A percentile compares a stretch with the other conserved stretches of the same genome.
These are phyloP conservation scores for Ogataea pignaliae DNA, from an alignment of 805 yeast genomes.

Conservation along the genomic window DNA sequence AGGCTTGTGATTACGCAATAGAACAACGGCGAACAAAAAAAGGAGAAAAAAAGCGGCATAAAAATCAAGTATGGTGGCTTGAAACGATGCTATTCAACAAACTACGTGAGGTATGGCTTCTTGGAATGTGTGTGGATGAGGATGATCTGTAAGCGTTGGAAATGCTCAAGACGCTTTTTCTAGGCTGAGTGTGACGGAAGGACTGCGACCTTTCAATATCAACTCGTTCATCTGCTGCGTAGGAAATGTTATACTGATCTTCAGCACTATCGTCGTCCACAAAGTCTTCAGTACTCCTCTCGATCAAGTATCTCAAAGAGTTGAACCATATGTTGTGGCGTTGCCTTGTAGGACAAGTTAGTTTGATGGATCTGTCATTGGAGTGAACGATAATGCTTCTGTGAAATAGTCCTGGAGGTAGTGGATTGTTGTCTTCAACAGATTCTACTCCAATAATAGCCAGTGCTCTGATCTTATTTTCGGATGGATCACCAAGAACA, in stretches of 20 bases:
- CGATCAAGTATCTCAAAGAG: slow-evolving; percentile 71
- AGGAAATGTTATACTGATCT: slow-evolving; percentile 28
- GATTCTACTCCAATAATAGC: slow-evolving; percentile 77
- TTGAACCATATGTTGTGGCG: slow-evolving; percentile 91
- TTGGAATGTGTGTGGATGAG: slow-evolving; percentile 11
- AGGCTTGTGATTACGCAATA: no score
- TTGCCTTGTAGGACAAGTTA: slow-evolving; percentile 83
- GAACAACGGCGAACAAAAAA: no score
- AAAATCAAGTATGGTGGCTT: background rate
- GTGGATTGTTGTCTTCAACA: slow-evolving; percentile 78
- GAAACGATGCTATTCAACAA: slow-evolving; percentile 12
- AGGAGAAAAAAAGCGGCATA: background rate
- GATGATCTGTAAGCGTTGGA: slow-evolving; percentile 3
- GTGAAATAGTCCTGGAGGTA: slow-evolving; percentile 84
- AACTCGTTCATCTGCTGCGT: slow-evolving; percentile 23
- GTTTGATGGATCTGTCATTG: slow-evolving; percentile 53
- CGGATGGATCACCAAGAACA: slow-evolving; percentile 60
- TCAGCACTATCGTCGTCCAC: slow-evolving; percentile 44
- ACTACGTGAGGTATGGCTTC: slow-evolving; percentile 14
- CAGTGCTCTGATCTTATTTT: slow-evolving; percentile 67
- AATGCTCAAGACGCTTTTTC: slow-evolving; percentile 9
- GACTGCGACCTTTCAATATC: slow-evolving; percentile 25
- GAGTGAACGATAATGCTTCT: slow-evolving; percentile 78
- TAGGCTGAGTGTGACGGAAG: slow-evolving; percentile 25
- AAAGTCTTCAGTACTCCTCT: slow-evolving; percentile 57